phyloP scores from a whole-genome alignment of 345 rosid species.

The Trapa bicornis region DNA sequence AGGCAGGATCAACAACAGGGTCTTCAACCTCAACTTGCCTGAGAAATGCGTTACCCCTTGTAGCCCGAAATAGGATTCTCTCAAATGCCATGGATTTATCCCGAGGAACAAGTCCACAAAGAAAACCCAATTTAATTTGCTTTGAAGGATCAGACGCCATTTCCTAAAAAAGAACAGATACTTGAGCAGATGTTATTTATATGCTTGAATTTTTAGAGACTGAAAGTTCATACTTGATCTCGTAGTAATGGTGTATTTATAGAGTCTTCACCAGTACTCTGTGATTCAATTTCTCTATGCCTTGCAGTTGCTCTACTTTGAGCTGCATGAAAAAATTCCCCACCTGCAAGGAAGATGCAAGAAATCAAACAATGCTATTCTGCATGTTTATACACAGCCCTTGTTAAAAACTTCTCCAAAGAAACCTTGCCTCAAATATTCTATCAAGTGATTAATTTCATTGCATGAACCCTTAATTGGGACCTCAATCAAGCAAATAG shows the following conservation, averaged over 20 bases:
- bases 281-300: slow-evolving; percentile 58
- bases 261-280: slow-evolving; percentile 39
- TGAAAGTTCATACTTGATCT: slow-evolving; percentile 38
- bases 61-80: slow-evolving; percentile 93
- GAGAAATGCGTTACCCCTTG: slow-evolving; percentile 78
- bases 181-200: not conserved
- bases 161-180: slow-evolving; percentile 29
- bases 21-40: slow-evolving; percentile 62
- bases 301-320: slow-evolving; percentile 55
- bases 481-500: not conserved
- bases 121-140: slow-evolving; percentile 83
- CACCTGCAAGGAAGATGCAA: slow-evolving; percentile 33
- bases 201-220: slow-evolving; percentile 1
- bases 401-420: not conserved
- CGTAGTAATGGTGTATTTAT: slow-evolving; percentile 64
- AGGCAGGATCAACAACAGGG: slow-evolving; percentile 71
- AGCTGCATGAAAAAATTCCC: slow-evolving; percentile 74
- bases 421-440: not conserved
- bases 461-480: not conserved
- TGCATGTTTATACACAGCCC: not conserved
- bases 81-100: slow-evolving; percentile 85
- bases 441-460: not conserved
- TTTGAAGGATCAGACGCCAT: slow-evolving; percentile 52
- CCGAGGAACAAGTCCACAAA: slow-evolving; percentile 83
- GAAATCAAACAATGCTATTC: not conserved